Evolutionary conservation across 805 yeast genomes (phyloP).

Genomic region (Barnettozyma botsteinii): DNA sequence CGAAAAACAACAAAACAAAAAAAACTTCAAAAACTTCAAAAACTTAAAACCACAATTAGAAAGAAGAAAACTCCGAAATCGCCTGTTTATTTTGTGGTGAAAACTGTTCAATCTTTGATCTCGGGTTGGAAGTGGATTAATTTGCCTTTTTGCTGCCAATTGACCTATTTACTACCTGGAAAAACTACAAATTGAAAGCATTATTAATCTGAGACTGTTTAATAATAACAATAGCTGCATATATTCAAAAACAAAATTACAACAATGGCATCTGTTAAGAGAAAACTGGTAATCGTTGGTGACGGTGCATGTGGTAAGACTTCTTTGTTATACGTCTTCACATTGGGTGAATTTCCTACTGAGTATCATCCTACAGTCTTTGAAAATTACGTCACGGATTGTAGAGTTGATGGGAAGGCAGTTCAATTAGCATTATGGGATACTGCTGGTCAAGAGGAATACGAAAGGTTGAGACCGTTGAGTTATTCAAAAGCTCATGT

Average conservation of each 20-base stretch:
- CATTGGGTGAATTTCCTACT: slow-evolving; percentile 88
- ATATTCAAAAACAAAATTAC: not conserved
- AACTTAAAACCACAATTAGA: too few species aligned
- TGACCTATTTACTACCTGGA: too few species aligned
- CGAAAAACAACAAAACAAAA: not conserved
- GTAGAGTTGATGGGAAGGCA: slow-evolving; percentile 89
- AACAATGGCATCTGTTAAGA: slow-evolving; percentile 33
- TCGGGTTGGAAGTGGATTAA: too few species aligned
- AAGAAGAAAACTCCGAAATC: too few species aligned
- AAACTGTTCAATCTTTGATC: too few species aligned
- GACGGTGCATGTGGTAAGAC: slow-evolving; percentile 97
- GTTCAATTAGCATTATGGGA: slow-evolving; percentile 90
- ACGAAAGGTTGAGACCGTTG: slow-evolving; percentile 81
- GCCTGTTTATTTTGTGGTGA: too few species aligned
- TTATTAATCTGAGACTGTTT: not conserved
- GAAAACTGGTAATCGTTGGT: slow-evolving; percentile 87
- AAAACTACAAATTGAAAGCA: too few species aligned
- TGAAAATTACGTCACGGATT: slow-evolving; percentile 90
- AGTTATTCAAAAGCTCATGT: slow-evolving; percentile 86
- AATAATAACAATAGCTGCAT: too few species aligned
- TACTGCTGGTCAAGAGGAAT: slow-evolving; percentile 96
- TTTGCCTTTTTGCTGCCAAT: too few species aligned
- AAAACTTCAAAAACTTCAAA: not conserved
- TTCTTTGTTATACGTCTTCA: slow-evolving; percentile 82
- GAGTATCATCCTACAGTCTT: slow-evolving; percentile 93